Evolutionary conservation across 2,329 filamentous ascomycete genomes (phyloP).

Genomic region (Pseudopyricularia cyperi): DNA sequence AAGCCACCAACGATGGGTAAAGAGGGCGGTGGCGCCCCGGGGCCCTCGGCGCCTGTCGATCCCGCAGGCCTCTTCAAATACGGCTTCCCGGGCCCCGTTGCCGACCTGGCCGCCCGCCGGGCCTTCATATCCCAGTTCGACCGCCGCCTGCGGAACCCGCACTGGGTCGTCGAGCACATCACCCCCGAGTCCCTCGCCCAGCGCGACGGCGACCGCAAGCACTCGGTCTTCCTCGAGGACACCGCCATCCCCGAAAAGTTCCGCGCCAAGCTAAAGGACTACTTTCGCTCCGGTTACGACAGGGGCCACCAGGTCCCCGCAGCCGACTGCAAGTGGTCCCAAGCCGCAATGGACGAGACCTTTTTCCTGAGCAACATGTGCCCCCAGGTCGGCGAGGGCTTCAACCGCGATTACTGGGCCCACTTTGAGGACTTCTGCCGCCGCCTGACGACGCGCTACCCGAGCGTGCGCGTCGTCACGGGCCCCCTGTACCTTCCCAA

Average conservation of each 20-base stretch:
- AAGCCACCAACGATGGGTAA: neutral
- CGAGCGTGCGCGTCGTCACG: slow-evolving; percentile 81
- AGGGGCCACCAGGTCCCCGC: slow-evolving; percentile 94
- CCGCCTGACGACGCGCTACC: slow-evolving; percentile 66
- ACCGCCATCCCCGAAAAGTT: slow-evolving; percentile 67
- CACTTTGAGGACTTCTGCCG: slow-evolving; percentile 98
- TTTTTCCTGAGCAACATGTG: slow-evolving; percentile 96
- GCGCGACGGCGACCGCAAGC: slow-evolving; percentile 68
- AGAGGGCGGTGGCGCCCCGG: slow-evolving; percentile 16
- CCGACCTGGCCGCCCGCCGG: slow-evolving; percentile 64
- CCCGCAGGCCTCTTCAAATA: slow-evolving; percentile 70
- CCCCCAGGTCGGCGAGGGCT: slow-evolving; percentile 93
- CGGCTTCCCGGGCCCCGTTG: slow-evolving; percentile 82
- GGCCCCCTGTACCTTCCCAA: slow-evolving; percentile 88
- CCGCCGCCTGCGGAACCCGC: slow-evolving; percentile 77
- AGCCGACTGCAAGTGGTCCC: slow-evolving; percentile 91
- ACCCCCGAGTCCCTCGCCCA: slow-evolving; percentile 69
- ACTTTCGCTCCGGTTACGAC: slow-evolving; percentile 89
- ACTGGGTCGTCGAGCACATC: slow-evolving; percentile 95
- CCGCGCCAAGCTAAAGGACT: slow-evolving; percentile 82
- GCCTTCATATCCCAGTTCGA: slow-evolving; percentile 83
- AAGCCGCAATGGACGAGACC: slow-evolving; percentile 87
- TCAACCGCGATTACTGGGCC: slow-evolving; percentile 98
- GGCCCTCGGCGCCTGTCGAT: slow-evolving; percentile 42
- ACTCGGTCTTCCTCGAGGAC: slow-evolving; percentile 78